A percentile compares a stretch with the other conserved stretches of the same genome.
These are phyloP conservation scores for Fomitiporia mediterranea DNA, from an alignment of 1,284 basidiomycete genomes.

Conservation along the genomic window DNA sequence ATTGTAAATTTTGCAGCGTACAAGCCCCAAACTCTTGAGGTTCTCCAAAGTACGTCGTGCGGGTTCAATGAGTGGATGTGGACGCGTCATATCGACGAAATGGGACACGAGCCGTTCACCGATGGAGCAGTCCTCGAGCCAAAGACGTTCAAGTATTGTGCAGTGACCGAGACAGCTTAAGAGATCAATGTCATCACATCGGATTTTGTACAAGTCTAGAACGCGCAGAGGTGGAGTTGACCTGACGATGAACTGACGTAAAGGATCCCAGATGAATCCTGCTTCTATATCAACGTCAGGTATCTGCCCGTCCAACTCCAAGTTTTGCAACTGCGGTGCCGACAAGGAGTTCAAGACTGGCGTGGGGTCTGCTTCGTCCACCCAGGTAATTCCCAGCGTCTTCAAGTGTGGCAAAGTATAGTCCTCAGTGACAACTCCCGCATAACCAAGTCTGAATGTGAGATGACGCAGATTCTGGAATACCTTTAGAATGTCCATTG, in stretches of 20 bases:
- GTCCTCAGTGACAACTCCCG: neutral
- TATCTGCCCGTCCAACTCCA: constrained; percentile 13
- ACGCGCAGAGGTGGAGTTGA: constrained; percentile 1
- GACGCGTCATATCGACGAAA: neutral
- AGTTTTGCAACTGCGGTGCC: constrained; percentile 2
- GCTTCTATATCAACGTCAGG: neutral
- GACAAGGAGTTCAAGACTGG: neutral
- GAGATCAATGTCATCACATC: constrained; percentile 7
- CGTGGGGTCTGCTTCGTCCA: neutral
- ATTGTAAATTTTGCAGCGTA: neutral
- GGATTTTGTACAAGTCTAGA: constrained; percentile 9
- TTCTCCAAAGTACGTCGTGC: neutral
- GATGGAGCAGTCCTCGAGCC: constrained; percentile 12
- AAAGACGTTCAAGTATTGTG: constrained; percentile 5
- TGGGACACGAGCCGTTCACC: neutral
- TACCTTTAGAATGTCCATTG: neutral
- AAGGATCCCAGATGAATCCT: constrained; percentile 5
- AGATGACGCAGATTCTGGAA: constrained; percentile 11
- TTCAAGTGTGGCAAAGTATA: neutral
- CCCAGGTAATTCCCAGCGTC: constrained; percentile 6
- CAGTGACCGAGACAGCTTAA: neutral
- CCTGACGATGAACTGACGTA: neutral
- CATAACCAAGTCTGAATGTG: neutral
- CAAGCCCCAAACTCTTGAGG: constrained; percentile 4
- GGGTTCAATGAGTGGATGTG: neutral